A percentile compares a stretch with the other conserved stretches of the same genome.
These are phyloP conservation scores for Galeopsis tetrahit DNA, from an alignment of 257 asterid species.

Conservation along the genomic window DNA sequence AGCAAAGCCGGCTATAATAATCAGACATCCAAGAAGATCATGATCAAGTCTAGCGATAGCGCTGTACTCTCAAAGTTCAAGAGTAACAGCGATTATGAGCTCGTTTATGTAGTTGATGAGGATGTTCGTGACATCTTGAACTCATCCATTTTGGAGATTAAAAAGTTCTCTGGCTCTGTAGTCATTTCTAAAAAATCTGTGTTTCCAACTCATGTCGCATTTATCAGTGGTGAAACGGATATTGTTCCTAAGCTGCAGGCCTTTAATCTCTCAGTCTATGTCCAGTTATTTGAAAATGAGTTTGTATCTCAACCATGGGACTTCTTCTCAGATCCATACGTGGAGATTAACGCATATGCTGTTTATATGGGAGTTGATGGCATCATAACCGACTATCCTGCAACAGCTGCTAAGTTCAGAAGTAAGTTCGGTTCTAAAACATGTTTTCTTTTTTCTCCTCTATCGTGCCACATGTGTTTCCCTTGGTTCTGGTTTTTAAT, in stretches of 20 bases:
- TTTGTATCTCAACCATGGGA: slow-evolving; percentile 81
- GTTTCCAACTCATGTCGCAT: slow-evolving; percentile 38
- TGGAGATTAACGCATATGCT: slow-evolving; percentile 52
- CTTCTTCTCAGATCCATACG: slow-evolving; percentile 68
- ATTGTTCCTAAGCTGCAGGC: slow-evolving; percentile 57
- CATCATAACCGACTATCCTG: slow-evolving; percentile 64
- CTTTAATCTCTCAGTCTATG: slow-evolving; percentile 55
- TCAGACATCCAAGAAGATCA: slow-evolving; percentile 55
- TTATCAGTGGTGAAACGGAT: slow-evolving; percentile 43
- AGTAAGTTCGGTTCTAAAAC: slow-evolving; percentile 48
- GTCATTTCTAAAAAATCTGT: slow-evolving; percentile 53
- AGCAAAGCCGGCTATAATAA: slow-evolving; percentile 53
- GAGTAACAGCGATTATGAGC: slow-evolving; percentile 52
- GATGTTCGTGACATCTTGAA: slow-evolving; percentile 55
- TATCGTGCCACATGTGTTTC: too few relatives aligned
- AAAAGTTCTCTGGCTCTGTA: slow-evolving; percentile 62
- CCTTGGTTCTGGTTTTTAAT: too few relatives aligned
- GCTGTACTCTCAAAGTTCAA: slow-evolving; percentile 59
- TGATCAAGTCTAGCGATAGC: slow-evolving; percentile 65
- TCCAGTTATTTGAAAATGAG: slow-evolving; percentile 63
- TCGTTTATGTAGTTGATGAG: slow-evolving; percentile 51
- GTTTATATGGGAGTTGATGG: slow-evolving; percentile 43
- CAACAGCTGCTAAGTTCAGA: slow-evolving; percentile 63
- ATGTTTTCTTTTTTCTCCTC: too few relatives aligned
- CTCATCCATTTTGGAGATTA: slow-evolving; percentile 63